Conservation (phyloP, 352 stramenopile genomes). For the Phytopythium oedochilum region DNA sequence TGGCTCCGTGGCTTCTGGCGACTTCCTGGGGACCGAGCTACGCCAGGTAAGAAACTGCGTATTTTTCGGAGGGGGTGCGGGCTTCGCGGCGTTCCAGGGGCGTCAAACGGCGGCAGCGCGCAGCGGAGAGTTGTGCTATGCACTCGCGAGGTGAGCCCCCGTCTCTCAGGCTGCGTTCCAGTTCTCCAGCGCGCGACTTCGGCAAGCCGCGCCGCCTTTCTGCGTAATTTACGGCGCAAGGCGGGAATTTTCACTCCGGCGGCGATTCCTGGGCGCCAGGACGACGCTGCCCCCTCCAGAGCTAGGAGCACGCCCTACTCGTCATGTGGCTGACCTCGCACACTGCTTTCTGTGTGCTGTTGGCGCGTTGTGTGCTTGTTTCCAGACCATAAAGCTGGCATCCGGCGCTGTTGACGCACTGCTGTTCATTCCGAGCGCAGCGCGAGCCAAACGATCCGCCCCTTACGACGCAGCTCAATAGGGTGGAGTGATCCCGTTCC, state of each 20-base stretch:
- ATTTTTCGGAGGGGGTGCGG: slow-evolving; percentile 23
- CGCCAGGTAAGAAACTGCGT: slow-evolving; percentile 31
- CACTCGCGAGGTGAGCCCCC: neutral
- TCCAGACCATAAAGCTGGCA: neutral
- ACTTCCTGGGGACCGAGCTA: slow-evolving; percentile 12
- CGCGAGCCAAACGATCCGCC: too few species aligned
- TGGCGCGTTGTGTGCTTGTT: neutral
- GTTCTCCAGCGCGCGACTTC: slow-evolving; percentile 1
- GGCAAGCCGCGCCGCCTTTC: slow-evolving; percentile 1
- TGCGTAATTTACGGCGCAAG: slow-evolving; percentile 20
- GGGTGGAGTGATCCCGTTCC: too few species aligned
- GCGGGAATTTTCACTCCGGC: slow-evolving; percentile 21
- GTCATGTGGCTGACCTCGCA: neutral
- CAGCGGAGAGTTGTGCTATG: neutral
- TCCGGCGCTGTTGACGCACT: neutral
- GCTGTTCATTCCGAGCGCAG: neutral
- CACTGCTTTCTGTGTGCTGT: neutral
- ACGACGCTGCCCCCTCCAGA: neutral
- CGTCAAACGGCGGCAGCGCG: neutral
- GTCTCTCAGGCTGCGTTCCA: neutral
- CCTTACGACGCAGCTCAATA: too few species aligned
- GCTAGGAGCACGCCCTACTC: neutral
- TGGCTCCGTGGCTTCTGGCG: slow-evolving; percentile 5
- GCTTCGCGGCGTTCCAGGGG: neutral
- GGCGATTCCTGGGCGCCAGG: neutral